Evolutionary conservation across 805 yeast species (phyloP), one percentile per base, ranked within the genome.

Genomic region (Yarrowia divulgata): DNA sequence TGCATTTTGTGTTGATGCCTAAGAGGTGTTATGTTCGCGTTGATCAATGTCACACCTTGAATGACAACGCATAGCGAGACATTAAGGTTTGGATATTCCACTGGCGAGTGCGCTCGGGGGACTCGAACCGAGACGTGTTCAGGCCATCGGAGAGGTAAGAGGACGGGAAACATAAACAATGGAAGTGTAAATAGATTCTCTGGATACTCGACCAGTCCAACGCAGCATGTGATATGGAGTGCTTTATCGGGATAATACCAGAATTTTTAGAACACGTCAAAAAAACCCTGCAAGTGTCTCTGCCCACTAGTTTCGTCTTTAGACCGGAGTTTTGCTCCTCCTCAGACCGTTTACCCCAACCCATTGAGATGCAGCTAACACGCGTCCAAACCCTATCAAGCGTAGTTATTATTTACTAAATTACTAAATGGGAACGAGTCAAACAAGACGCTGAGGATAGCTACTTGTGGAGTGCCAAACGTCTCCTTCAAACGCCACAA

Each of bases 1-100:
- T 60, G 66, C 66, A 60, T 60, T 60, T 55, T 60, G 39, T 40
- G 60, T 54, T 19, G 60, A 39, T 54, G 45, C 45, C 35, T 23
- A 19, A 19, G 60, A 32, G 37, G 58, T 35, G 58, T n/a, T 34
- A 13, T 39, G 32, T 37, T 37, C 60, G 45, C 60, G 60, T 39
- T 19, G 60, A 54, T 23, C 39, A 16, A n/a, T n/a, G 55, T n/a
- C 32, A 34, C 40, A 50, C 42, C 43, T 39, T 39, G 60, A 23
- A 39, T 54, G 63, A 57, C 63, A 57, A 42, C 63, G 63, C 63
- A 57, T 57, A 57, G 18, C 35, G 45, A 19, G 16, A 12, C 29
- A 1, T 39, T 54, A 39, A 23, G 34, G 60, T 54, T 54, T n/a
- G 42, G 12, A 10, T 5, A 8, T 12, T 8, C 9, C 19, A 8